Base-by-base conservation (phyloP, 2,329 filamentous ascomycete genomes). In the Periconia digitata region DNA sequence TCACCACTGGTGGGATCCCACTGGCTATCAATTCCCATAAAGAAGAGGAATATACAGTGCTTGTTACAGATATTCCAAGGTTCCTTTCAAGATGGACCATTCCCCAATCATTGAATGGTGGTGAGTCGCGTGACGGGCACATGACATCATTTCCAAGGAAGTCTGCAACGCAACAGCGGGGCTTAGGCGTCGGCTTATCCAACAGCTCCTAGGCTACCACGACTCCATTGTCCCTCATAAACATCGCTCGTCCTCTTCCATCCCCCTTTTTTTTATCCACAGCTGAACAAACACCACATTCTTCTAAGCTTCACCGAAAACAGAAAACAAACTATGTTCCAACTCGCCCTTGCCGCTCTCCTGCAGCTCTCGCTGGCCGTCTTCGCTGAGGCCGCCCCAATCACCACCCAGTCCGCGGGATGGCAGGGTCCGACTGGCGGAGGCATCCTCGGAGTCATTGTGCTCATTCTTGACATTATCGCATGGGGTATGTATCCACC, bases 341-440 rank as follows among this genome's bases (percentile, higher is more conserved):
- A 67, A 52, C 47, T 62, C 46, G 50, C 54, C 22, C 56, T 78
- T 54, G 63, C 71, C 56, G 54, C 79, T 57, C 59, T 83, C 54
- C 72, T 84, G 50, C 79, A 83, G 69, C 75, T 82, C 55, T 77
- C 73, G 58, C 73, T 80, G 43, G 66, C 74, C 36, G 65, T 81
- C 46, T 73, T 77, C 40, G 70, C 76, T 46, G 81, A 79, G 18
- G 79, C 79, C 2, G 77, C 78, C 41, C 67, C 74, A 27, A 55
- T 75, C 8, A 69, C 66, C 13, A 67, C 72, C 7, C 70, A 67
- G 44, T 53, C 67, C 17, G 63, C 55, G 18, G 74, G 78, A 8
- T 82, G 79, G 79, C 77, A 83, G 47, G 84, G 82, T 40, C 83
- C 83, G 35, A 80, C 80, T 2, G 82, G 83, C 21, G 84, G 84